Conservation (phyloP, 2,329 filamentous ascomycete species). For the Tolypocladium ovalisporum region DNA sequence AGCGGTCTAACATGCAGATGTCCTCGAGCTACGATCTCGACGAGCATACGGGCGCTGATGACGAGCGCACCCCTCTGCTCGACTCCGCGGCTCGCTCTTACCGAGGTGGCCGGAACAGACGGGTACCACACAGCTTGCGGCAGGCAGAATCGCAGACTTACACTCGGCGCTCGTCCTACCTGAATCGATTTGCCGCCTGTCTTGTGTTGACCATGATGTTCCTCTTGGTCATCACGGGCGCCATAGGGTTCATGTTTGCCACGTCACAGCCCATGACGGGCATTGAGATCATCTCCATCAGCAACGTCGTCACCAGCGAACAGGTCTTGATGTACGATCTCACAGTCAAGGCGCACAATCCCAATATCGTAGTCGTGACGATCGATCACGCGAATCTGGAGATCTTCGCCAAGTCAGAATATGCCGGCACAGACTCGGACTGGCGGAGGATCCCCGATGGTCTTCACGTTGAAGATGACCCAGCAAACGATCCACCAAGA, state of each 20-base stretch:
- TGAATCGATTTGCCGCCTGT: constrained; percentile 73
- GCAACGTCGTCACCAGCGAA: constrained; percentile 85
- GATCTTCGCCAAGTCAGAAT: constrained; percentile 87
- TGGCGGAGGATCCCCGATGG: constrained; percentile 37
- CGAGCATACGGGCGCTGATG: constrained; percentile 66
- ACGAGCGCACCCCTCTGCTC: constrained; percentile 79
- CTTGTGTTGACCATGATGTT: constrained; percentile 75
- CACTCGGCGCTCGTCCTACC: constrained; percentile 49
- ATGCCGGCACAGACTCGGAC: constrained; percentile 60
- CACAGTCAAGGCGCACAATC: constrained; percentile 78
- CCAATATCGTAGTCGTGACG: constrained; percentile 81
- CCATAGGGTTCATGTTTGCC: constrained; percentile 80
- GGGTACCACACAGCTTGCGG: constrained; percentile 44
- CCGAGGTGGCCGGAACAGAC: constrained; percentile 47
- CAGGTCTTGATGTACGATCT: constrained; percentile 94
- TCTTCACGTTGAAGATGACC: constrained; percentile 18
- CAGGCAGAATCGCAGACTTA: constrained; percentile 66
- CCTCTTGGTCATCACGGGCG: constrained; percentile 70
- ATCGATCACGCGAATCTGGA: constrained; percentile 82
- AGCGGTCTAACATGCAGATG: constrained; percentile 46
- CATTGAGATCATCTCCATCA: constrained; percentile 69
- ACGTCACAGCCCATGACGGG: constrained; percentile 78
- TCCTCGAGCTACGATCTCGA: constrained; percentile 68
- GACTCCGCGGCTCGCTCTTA: constrained; percentile 45
- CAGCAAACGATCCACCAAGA: constrained; percentile 26